phyloP scores from a whole-genome alignment of 352 stramenopile species.

The Phytophthora quininea region DNA sequence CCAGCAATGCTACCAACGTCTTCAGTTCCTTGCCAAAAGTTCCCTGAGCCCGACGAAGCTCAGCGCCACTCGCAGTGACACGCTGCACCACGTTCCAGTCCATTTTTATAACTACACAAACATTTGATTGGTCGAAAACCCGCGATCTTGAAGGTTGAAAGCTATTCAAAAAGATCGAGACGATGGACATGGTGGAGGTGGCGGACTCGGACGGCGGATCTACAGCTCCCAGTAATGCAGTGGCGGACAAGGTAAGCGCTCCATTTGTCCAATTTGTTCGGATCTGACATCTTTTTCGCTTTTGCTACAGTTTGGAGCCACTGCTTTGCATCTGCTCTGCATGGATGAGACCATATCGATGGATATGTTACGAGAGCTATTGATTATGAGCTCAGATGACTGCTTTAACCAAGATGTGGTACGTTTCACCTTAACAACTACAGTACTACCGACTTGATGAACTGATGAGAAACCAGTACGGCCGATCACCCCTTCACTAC shows the following conservation, averaged over 20 bases:
- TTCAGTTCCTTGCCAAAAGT: conserved; percentile 3
- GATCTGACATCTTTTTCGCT: too few species aligned
- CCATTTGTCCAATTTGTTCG: not conserved
- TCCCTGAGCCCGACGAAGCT: conserved; percentile 9
- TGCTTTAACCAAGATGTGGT: conserved; percentile 59
- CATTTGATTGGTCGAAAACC: conserved; percentile 20
- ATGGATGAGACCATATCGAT: conserved; percentile 58
- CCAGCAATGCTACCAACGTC: conserved; percentile 29
- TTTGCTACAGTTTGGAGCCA: conserved; percentile 55
- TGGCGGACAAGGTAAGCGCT: conserved; percentile 16
- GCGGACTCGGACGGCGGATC: conserved; percentile 18
- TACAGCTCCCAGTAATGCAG: not conserved
- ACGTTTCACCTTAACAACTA: not conserved
- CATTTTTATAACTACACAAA: conserved; percentile 1
- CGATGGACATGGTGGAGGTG: conserved; percentile 33
- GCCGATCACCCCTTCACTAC: conserved; percentile 70
- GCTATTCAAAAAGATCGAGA: conserved; percentile 9
- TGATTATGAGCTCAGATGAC: conserved; percentile 51
- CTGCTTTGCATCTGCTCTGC: conserved; percentile 67
- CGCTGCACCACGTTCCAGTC: conserved; percentile 14
- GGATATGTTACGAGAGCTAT: conserved; percentile 40
- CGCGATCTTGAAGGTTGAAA: conserved; percentile 51
- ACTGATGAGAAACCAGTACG: conserved; percentile 37
- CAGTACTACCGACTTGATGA: not conserved
- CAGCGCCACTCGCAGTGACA: conserved; percentile 8